These are phyloP conservation scores for Leccinum obscurum DNA, from an alignment of 768 basidiomycete species.

Conservation along the genomic window DNA sequence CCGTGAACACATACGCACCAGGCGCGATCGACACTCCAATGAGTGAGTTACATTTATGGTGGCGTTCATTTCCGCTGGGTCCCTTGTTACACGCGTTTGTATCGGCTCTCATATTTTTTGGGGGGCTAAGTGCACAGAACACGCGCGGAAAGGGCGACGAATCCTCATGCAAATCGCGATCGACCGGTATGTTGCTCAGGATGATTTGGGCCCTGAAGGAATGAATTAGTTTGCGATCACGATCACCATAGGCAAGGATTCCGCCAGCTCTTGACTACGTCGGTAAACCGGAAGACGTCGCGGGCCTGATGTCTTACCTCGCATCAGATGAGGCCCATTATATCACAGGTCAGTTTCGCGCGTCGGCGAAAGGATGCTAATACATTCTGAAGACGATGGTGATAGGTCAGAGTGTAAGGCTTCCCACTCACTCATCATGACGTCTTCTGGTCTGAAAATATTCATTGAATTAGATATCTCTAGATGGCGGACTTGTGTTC, in stretches of 20 bases:
- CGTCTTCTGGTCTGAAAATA: background rate
- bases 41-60: constrained; percentile 14
- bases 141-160: constrained; percentile 1
- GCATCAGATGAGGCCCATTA: background rate
- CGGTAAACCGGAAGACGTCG: background rate
- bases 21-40: constrained; percentile 12
- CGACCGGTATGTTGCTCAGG: background rate
- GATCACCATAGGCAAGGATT: background rate
- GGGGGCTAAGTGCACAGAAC: background rate
- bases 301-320: background rate
- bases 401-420: background rate
- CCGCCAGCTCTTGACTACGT: background rate
- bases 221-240: background rate
- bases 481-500: background rate
- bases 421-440: background rate
- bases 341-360: background rate
- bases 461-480: background rate
- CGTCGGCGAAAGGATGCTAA: background rate
- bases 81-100: background rate
- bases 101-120: background rate
- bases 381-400: background rate
- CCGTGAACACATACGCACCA: constrained; percentile 37
- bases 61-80: background rate
- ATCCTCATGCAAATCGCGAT: background rate
- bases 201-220: background rate